phyloP scores from a whole-genome alignment of 1,284 basidiomycete genomes.

The Cryptococcus sp. region DNA sequence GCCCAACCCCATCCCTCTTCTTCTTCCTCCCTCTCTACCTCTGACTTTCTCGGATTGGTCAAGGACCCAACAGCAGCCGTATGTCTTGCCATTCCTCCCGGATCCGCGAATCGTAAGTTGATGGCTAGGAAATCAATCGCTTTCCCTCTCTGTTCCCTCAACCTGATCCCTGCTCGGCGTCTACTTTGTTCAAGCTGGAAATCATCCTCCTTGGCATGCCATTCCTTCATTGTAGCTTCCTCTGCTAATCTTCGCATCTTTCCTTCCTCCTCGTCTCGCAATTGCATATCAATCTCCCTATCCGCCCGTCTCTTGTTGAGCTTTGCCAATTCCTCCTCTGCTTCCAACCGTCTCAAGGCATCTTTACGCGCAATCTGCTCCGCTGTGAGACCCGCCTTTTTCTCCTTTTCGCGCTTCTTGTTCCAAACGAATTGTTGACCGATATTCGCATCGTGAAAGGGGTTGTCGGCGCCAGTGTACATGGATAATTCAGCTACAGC shows the following conservation, averaged over 20 bases:
- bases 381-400: constrained; percentile 74
- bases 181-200: constrained; percentile 95
- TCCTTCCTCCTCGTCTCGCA: constrained; percentile 88
- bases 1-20: constrained; percentile 65
- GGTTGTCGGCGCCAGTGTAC: constrained; percentile 89
- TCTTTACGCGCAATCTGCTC: constrained; percentile 79
- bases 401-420: constrained; percentile 96
- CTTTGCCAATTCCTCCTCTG: constrained; percentile 89
- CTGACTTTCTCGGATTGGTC: constrained; percentile 26
- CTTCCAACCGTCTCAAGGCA: constrained; percentile 75
- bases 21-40: constrained; percentile 53
- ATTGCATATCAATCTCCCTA: constrained; percentile 77
- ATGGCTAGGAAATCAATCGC: constrained; percentile 91
- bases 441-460: constrained; percentile 94
- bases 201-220: constrained; percentile 94
- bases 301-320: constrained; percentile 86
- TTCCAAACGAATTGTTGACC: constrained; percentile 96
- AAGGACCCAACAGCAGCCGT: constrained; percentile 39
- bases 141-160: constrained; percentile 92
- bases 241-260: constrained; percentile 84
- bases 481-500: constrained; percentile 77
- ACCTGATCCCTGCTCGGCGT: constrained; percentile 82
- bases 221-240: constrained; percentile 94
- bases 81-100: constrained; percentile 46
- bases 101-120: constrained; percentile 80